Conservation (phyloP, 1,139 yeast genomes). For the Yamadazyma friedrichii region DNA sequence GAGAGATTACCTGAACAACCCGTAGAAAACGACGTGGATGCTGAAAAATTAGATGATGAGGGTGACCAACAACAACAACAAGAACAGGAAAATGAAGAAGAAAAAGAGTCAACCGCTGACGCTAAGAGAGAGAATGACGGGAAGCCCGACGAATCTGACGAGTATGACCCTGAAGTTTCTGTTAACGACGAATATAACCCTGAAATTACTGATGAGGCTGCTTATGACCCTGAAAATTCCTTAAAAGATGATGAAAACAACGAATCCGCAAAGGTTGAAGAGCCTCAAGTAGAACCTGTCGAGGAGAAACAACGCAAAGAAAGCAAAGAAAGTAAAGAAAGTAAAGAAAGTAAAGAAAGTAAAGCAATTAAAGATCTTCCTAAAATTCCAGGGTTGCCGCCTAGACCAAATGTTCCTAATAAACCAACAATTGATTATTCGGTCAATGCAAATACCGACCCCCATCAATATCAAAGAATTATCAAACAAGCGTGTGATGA, state of each 20-base stretch:
- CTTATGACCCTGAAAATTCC: slow-evolving; percentile 5
- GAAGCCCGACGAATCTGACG: slow-evolving; percentile 2
- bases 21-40: background rate
- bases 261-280: background rate
- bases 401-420: slow-evolving; percentile 7
- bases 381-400: slow-evolving; percentile 6
- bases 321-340: background rate
- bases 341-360: background rate
- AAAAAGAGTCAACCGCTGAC: background rate
- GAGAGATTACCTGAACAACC: background rate
- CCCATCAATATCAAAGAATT: slow-evolving; percentile 11
- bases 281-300: background rate
- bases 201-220: slow-evolving; percentile 5
- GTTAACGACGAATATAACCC: slow-evolving; percentile 2
- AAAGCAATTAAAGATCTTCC: background rate
- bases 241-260: background rate
- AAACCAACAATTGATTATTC: slow-evolving; percentile 24
- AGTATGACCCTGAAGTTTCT: slow-evolving; percentile 3
- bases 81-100: background rate
- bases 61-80: background rate
- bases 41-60: background rate
- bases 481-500: slow-evolving; percentile 35
- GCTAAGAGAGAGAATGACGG: background rate
- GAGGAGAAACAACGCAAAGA: background rate
- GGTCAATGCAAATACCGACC: slow-evolving; percentile 11